A percentile compares a stretch with the other conserved stretches of the same genome.
phyloP scores from a whole-genome alignment of 2,329 filamentous ascomycete genomes.

The Lomentospora prolificans region DNA sequence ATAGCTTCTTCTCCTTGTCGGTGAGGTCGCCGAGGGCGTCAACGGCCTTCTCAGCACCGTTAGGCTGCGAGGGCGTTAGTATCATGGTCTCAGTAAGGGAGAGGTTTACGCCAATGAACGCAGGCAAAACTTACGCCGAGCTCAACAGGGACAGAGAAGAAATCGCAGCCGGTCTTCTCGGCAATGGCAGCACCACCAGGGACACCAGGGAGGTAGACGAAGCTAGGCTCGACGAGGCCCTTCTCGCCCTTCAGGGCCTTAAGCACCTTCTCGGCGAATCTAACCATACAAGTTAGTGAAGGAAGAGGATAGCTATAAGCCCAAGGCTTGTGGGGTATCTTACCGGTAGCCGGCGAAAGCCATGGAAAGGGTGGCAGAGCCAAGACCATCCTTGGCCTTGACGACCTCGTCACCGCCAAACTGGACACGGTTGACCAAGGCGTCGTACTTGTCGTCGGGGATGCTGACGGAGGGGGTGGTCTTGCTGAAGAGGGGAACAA shows the following conservation, averaged over 20 bases:
- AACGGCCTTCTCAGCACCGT: conserved; percentile 75
- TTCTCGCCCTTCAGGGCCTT: conserved; percentile 82
- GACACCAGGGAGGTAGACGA: conserved; percentile 87
- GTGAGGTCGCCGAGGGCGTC: conserved; percentile 71
- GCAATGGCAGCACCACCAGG: conserved; percentile 76
- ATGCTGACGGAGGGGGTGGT: conserved; percentile 70
- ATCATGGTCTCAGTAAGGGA: conserved; percentile 4
- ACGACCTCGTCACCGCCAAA: conserved; percentile 97
- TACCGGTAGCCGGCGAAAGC: conserved; percentile 90
- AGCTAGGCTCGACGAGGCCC: conserved; percentile 89
- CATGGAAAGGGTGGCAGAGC: conserved; percentile 89
- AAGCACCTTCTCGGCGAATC: conserved; percentile 90
- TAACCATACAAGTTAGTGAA: conserved; percentile 20
- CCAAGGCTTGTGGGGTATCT: conserved; percentile 18
- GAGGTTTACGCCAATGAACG: too few species aligned
- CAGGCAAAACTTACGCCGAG: conserved; percentile 86
- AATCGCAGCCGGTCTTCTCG: conserved; percentile 77
- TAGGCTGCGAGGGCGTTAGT: conserved; percentile 44
- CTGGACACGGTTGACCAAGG: conserved; percentile 87
- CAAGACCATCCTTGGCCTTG: conserved; percentile 85
- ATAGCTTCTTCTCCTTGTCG: conserved; percentile 80
- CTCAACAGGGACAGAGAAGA: conserved; percentile 93
- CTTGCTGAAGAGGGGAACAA: conserved; percentile 95
- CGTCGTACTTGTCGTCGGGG: conserved; percentile 81
- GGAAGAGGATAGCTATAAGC: neutral